Evolutionary conservation across 208 protist genomes (phyloP), one percentile per base, ranked within the genome.

Genomic region (Acanthamoeba castellanii): DNA sequence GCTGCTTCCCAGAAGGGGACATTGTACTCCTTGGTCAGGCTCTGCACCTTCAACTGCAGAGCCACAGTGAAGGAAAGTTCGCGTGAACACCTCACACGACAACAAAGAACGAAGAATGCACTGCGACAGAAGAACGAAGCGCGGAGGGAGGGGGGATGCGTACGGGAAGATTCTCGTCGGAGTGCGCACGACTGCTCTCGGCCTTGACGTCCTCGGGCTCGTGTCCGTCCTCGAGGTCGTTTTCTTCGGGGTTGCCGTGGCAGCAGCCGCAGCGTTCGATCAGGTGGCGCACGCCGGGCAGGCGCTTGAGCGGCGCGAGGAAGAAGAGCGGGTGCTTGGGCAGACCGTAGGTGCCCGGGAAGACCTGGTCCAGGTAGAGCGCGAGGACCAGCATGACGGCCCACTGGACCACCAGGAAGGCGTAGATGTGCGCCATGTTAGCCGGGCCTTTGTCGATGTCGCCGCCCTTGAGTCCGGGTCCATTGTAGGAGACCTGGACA

Each of bases 311-410:
- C 88, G 45, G 50, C 34, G 88, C 66, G n/a, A 94, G 57, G 91
- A 94, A 94, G 55, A 94, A 94, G 45, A 94, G 91, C 32, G 91
- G 70, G 34, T 81, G 91, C 72, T 85, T 94, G 37, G 30, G 30
- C 52, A 94, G 22, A 14, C 91, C 91, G 64, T 94, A 85, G 64
- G 32, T 57, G 55, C 42, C 30, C 5, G 91, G 91, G 37, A 94
- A 70, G 18, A 94, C 91, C 34, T 94, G 64, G n/a, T 94, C 91
- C 13, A 68, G 72, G 47, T 94, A 94, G 47, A 84, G 25, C 7
- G 89, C 59, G 18, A 82, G 34, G 32, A 94, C 42, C 6, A 94
- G 42, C 59, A 94, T 32, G 30, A 94, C 25, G 50, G 50, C 4
- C 89, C 89, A 94, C 47, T 94, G 42, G 27, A 81, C 34, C 13